These are phyloP conservation scores for Xylaria curta DNA, from an alignment of 495 filamentous ascomycete genomes.

Conservation along the genomic window DNA sequence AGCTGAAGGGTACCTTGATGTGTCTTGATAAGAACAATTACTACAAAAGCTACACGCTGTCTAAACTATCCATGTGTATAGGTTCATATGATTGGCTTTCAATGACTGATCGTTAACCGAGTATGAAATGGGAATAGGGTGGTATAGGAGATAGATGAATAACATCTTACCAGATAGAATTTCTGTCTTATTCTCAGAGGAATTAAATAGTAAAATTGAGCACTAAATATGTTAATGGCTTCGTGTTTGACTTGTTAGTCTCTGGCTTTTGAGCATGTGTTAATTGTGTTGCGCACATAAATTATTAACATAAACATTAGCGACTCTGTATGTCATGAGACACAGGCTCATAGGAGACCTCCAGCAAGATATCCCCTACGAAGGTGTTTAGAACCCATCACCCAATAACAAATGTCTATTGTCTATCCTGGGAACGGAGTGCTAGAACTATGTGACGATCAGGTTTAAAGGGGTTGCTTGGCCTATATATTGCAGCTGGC, in stretches of 20 bases:
- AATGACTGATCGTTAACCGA: background rate
- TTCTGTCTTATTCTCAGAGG: background rate
- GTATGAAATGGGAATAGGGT: background rate
- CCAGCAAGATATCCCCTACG: too few relatives aligned
- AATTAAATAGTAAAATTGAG: background rate
- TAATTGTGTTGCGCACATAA: too few relatives aligned
- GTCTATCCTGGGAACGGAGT: too few relatives aligned
- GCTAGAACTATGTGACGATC: too few relatives aligned
- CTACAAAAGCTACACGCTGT: background rate
- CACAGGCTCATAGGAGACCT: too few relatives aligned
- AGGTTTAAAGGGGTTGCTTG: too few relatives aligned
- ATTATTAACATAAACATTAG: too few relatives aligned
- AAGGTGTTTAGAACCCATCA: too few relatives aligned
- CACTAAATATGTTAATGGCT: background rate
- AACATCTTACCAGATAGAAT: background rate
- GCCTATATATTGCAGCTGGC: too few relatives aligned
- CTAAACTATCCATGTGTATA: background rate
- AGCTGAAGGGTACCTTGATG: background rate
- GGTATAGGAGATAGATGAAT: background rate
- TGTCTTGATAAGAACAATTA: slow-evolving; percentile 5
- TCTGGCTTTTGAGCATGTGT: too few relatives aligned
- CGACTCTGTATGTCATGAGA: too few relatives aligned
- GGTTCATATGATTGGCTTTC: background rate
- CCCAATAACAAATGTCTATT: too few relatives aligned
- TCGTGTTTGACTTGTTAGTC: background rate